Base-by-base conservation (phyloP, 1,284 basidiomycete genomes). In the Ceratorhiza oryzae-sativae region DNA sequence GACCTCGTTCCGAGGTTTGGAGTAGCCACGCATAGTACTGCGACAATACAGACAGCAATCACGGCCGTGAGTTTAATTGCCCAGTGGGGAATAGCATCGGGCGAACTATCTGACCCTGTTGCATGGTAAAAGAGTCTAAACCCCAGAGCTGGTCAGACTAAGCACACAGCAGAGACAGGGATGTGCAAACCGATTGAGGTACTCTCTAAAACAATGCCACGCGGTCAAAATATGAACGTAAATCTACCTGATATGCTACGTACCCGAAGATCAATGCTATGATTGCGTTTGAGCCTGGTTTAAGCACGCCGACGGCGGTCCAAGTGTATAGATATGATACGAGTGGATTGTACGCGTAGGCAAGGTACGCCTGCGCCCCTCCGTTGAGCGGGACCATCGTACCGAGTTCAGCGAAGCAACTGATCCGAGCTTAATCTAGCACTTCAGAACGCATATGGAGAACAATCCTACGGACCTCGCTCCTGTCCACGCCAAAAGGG, bases 401-500 rank as follows among this genome's bases (percentile, higher is more conserved):
- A 68, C 93, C 92, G 67, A 97, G 84, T 81, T 97, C 93, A 8
- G 94, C 93, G 79, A 90, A 96, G 76, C 91, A 94, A 79, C 92
- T 94, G 48, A n/a, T 55, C 1, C 39, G 51, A 25, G 65, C 25
- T 20, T 32, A n/a, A n/a, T n/a, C 56, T 13, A 63, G 42, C 60
- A 34, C 65, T 39, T 27, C 32, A 15, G 41, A 58, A 34, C 15
- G 13, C 18, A 39, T 4, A 36, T 39, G 23, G n/a, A 12, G 18
- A 61, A 1, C 30, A 15, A 20, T n/a, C 1, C 18, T 30, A 63
- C 78, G 72, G 71, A 80, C 79, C 79, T 80, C 0, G 94, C 94
- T 2, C 95, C 95, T 3, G 95, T 97, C 95, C 95, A 97, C 1
- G 87, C 93, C 12, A 98, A 82, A 12, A 95, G 72, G 2, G 94